phyloP scores from a whole-genome alignment of 768 basidiomycete genomes.

The Collybia sp. region DNA sequence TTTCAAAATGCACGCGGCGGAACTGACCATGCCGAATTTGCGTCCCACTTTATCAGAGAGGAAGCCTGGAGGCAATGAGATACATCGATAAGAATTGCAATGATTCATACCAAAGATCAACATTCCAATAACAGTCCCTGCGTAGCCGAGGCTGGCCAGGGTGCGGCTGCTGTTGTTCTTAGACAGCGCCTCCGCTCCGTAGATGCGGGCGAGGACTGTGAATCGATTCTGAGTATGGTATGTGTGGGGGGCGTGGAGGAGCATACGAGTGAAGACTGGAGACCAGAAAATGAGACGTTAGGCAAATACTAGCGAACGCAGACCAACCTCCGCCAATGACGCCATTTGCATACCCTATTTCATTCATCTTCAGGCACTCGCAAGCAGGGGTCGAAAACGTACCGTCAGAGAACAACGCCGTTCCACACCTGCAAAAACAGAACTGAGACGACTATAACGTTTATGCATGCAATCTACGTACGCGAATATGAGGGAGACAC shows the following conservation, averaged over 20 bases:
- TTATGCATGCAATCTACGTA: too few species aligned
- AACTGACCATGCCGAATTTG: conserved; percentile 79
- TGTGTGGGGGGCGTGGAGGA: background rate
- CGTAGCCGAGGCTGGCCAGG: conserved; percentile 70
- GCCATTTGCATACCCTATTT: conserved; percentile 73
- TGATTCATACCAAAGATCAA: conserved; percentile 50
- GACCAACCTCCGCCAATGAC: conserved; percentile 65
- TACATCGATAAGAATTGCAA: background rate
- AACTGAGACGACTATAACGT: too few species aligned
- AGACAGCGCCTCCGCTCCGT: conserved; percentile 48
- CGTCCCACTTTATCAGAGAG: conserved; percentile 81
- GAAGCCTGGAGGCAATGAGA: conserved; percentile 34
- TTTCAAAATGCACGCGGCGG: background rate
- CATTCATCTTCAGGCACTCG: background rate
- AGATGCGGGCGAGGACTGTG: conserved; percentile 65
- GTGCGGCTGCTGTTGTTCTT: conserved; percentile 55
- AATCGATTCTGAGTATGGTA: background rate
- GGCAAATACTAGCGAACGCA: background rate
- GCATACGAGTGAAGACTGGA: conserved; percentile 64
- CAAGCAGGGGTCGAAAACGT: background rate
- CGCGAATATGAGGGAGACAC: too few species aligned
- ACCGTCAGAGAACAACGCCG: too few species aligned
- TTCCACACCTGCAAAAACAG: too few species aligned
- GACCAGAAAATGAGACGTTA: background rate
- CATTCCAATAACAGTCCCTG: conserved; percentile 83